These are phyloP conservation scores for Marasmius oreades DNA, from an alignment of 1,284 basidiomycete genomes.

Conservation along the genomic window DNA sequence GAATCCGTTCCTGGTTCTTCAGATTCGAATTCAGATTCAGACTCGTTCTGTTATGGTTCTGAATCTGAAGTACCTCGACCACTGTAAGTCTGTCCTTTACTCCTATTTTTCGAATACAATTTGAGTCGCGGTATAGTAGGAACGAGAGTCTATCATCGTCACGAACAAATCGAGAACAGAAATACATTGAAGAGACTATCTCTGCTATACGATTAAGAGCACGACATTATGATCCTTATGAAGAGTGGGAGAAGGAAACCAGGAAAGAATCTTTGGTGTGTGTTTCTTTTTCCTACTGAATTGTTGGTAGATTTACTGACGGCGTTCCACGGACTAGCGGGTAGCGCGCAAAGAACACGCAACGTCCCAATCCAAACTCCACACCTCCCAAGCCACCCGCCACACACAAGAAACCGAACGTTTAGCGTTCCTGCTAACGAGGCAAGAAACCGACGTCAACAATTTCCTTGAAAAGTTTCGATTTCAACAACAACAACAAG, in stretches of 20 bases:
- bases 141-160: constrained; percentile 19
- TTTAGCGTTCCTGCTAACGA: constrained; percentile 37
- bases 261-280: constrained; percentile 69
- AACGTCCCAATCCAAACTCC: constrained; percentile 34
- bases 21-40: constrained; percentile 26
- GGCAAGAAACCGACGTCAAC: constrained; percentile 49
- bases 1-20: constrained; percentile 21
- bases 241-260: constrained; percentile 72
- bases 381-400: constrained; percentile 33
- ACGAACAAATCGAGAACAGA: constrained; percentile 42
- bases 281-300: constrained; percentile 20
- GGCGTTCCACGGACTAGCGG: constrained; percentile 35
- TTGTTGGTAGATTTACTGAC: too few relatives aligned
- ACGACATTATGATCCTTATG: constrained; percentile 68
- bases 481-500: constrained; percentile 42
- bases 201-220: constrained; percentile 65
- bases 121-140: constrained; percentile 16
- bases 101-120: neutral
- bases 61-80: constrained; percentile 34
- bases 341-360: constrained; percentile 55
- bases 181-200: constrained; percentile 61
- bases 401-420: constrained; percentile 34
- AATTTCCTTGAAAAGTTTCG: constrained; percentile 38
- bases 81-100: constrained; percentile 17
- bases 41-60: constrained; percentile 38